Percentiles rank a stretch among this genome's conserved stretches.
Evolutionary conservation across 192 early-diverging fungal genomes (phyloP).

Genomic region (Podila epigama): DNA sequence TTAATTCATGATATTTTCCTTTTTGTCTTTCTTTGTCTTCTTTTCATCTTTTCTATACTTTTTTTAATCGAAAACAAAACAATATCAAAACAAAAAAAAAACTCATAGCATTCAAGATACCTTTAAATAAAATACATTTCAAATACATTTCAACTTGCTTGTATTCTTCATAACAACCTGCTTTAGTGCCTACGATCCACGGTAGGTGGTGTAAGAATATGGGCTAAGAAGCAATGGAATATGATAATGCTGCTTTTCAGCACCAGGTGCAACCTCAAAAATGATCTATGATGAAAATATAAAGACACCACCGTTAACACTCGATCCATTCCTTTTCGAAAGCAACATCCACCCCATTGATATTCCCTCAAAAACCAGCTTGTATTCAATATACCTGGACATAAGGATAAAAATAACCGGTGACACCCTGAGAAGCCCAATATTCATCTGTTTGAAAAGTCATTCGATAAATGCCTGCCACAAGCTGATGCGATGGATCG

Average conservation of each 20-base stretch:
- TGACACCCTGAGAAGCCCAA: constrained; percentile 61
- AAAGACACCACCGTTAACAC: background rate
- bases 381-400: constrained; percentile 62
- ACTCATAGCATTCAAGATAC: no score
- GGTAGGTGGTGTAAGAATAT: constrained; percentile 89
- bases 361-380: no score
- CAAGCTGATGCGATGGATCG: constrained; percentile 59
- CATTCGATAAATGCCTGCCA: constrained; percentile 78
- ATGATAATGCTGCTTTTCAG: constrained; percentile 85
- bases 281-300: constrained; percentile 55
- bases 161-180: no score
- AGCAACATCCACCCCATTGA: background rate
- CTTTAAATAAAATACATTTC: no score
- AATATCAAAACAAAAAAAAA: no score
- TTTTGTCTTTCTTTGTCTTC: background rate
- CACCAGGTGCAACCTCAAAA: constrained; percentile 70
- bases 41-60: constrained; percentile 64
- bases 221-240: constrained; percentile 86
- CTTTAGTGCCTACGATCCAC: constrained; percentile 85
- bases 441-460: constrained; percentile 82
- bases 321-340: background rate
- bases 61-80: no score
- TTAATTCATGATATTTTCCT: background rate
- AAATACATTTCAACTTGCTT: no score
- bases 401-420: constrained; percentile 82